A percentile compares a stretch with the other conserved stretches of the same genome.
These are phyloP conservation scores for Pythium myriotylum DNA, from an alignment of 352 stramenopile genomes.

Conservation along the genomic window DNA sequence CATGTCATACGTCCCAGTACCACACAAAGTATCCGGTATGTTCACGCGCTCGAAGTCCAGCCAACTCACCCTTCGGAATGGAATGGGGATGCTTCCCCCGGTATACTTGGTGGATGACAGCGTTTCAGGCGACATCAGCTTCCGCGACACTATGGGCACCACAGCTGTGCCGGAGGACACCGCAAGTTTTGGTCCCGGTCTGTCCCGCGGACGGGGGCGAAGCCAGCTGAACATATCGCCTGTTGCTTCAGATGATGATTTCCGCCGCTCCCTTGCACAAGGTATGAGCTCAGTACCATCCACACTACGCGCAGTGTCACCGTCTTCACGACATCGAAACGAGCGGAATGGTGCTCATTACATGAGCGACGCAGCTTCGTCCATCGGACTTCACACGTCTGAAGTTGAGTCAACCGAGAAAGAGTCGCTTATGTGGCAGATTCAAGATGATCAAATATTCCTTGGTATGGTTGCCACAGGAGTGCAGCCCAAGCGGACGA, in stretches of 20 bases:
- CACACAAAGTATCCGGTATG: constrained; percentile 65
- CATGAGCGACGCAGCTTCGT: constrained; percentile 65
- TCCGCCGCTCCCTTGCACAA: constrained; percentile 7
- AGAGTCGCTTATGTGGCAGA: constrained; percentile 73
- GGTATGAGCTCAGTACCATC: constrained; percentile 24
- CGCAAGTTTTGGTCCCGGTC: constrained; percentile 16
- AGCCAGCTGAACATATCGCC: constrained; percentile 22
- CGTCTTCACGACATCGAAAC: constrained; percentile 20
- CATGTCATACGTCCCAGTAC: constrained; percentile 80
- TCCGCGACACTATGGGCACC: constrained; percentile 31
- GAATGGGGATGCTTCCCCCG: constrained; percentile 48
- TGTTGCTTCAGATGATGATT: constrained; percentile 20
- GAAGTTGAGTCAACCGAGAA: constrained; percentile 57
- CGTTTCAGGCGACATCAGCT: constrained; percentile 45
- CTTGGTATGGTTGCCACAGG: constrained; percentile 95
- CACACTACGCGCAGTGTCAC: constrained; percentile 17
- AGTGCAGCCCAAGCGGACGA: constrained; percentile 94
- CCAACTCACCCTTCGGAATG: constrained; percentile 23
- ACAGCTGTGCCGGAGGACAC: constrained; percentile 1
- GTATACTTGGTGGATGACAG: constrained; percentile 87
- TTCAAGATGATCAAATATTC: constrained; percentile 97
- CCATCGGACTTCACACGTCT: constrained; percentile 45
- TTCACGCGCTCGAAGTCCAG: constrained; percentile 40
- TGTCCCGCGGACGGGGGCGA: constrained; percentile 16
- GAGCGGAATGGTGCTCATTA: constrained; percentile 30